Evolutionary conservation across 306 rosid species (phyloP).

Genomic region (Medicago lupulina): DNA sequence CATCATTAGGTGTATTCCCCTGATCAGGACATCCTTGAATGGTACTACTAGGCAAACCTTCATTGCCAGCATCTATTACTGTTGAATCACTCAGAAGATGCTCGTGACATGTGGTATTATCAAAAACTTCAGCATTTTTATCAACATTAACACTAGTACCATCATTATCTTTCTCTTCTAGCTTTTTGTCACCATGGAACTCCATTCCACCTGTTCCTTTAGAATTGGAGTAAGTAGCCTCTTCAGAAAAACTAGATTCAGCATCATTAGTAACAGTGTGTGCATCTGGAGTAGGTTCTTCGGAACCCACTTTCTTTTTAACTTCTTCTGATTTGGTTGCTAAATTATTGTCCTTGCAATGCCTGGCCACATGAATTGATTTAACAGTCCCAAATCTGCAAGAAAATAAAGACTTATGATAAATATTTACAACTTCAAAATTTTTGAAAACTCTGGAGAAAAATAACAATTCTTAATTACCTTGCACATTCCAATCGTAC

Average conservation of each 20-base stretch:
- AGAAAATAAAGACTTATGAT: slow-evolving; percentile 32
- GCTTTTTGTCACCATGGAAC: slow-evolving; percentile 40
- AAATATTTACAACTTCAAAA: slow-evolving; percentile 9
- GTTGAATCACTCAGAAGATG: slow-evolving; percentile 41
- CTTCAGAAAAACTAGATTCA: slow-evolving; percentile 43
- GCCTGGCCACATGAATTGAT: slow-evolving; percentile 72
- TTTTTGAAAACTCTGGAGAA: slow-evolving; percentile 29
- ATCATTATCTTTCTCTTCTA: slow-evolving; percentile 41
- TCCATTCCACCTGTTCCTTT: slow-evolving; percentile 39
- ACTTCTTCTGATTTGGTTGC: slow-evolving; percentile 45
- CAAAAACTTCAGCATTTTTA: slow-evolving; percentile 42
- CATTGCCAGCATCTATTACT: slow-evolving; percentile 19
- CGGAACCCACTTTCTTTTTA: slow-evolving; percentile 41
- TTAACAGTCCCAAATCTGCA: slow-evolving; percentile 86
- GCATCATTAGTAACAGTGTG: slow-evolving; percentile 16
- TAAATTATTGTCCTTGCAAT: slow-evolving; percentile 35
- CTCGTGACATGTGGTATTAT: slow-evolving; percentile 44
- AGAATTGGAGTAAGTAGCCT: slow-evolving; percentile 11
- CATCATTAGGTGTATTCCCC: slow-evolving; percentile 43
- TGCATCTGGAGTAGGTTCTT: slow-evolving; percentile 33
- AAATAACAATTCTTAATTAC: slow-evolving; percentile 50
- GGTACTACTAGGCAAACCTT: slow-evolving; percentile 31
- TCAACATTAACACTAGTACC: slow-evolving; percentile 23
- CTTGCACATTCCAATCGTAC: slow-evolving; percentile 94
- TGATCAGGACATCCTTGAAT: slow-evolving; percentile 41